Base-by-base conservation (phyloP, 2,329 filamentous ascomycete genomes). In the Fusarium udum region DNA sequence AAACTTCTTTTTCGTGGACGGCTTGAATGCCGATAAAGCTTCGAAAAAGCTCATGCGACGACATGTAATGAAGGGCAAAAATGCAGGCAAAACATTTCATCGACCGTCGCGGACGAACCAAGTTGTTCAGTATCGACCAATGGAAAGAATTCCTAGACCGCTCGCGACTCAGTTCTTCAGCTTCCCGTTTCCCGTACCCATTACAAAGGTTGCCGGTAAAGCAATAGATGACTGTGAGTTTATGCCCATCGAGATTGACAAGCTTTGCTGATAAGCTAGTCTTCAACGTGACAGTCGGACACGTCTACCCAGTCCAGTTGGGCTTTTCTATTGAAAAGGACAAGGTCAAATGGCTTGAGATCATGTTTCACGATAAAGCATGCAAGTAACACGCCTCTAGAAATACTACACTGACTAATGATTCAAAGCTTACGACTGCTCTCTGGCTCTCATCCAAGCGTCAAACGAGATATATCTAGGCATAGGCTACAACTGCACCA, bases 41-140 rank as follows among this genome's bases (percentile, higher is more conserved):
- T 68, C 65, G 3, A 68, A 63, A 31, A 62, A 24, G 6, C 65
- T 68, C 3, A 68, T 68, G 65, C 65, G 64, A 4, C 46, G 48
- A 2, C 65, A 68, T 68, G 65, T 68, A 7, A 68, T 68, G 64
- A 68, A 55, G 20, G 65, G 65, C 0, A 68, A 68, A 36, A 68
- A 68, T 68, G 48, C 36, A 31, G 65, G 65, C 4, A 68, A 63
- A 43, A 68, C 64, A 4, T 39, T 68, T 3, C 46, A 63, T 7
- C 65, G 65, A 15, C 48, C 48, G 3, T 68, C 64, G 1, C 53
- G 57, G 5, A 12, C 6, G 1, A 42, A 15, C 1, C 65, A 68
- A 5, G 26, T 39, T 7, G n/a, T 43, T 16, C 56, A 34, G 8
- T 28, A 22, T 22, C 64, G n/a, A 7, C 20, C 28, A 8, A 26